Evolutionary conservation across 371 early-diverging fungal species (phyloP).

Genomic region (Basidiobolus meristosporus): DNA sequence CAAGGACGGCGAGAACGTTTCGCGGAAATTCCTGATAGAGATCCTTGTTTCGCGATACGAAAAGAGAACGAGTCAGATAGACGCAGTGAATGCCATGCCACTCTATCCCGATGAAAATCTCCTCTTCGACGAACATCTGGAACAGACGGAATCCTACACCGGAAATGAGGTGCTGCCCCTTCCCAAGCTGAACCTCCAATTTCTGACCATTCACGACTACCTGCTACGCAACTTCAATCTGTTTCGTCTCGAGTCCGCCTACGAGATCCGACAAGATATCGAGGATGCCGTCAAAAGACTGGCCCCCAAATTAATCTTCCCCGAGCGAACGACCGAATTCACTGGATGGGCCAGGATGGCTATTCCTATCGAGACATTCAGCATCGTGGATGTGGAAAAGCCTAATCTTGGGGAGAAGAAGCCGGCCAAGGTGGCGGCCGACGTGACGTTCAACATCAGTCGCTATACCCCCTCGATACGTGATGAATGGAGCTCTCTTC

Average conservation of each 20-base stretch:
- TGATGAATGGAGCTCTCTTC: conserved; percentile 75
- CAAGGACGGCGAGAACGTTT: conserved; percentile 9
- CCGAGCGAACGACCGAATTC: conserved; percentile 45
- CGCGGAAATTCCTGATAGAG: conserved; percentile 22
- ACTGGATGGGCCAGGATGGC: conserved; percentile 90
- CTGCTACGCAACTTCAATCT: conserved; percentile 69
- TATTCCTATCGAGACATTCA: conserved; percentile 32
- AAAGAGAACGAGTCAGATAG: conserved; percentile 39
- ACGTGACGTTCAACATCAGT: conserved; percentile 36
- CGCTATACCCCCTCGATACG: conserved; percentile 45
- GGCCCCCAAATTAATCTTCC: conserved; percentile 36
- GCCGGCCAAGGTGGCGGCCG: conserved; percentile 60
- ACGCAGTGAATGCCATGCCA: conserved; percentile 42
- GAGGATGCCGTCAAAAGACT: conserved; percentile 72
- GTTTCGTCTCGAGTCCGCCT: conserved; percentile 54
- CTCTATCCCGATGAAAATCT: conserved; percentile 66
- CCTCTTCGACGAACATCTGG: conserved; percentile 15
- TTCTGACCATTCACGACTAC: conserved; percentile 80
- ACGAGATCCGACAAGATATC: conserved; percentile 72
- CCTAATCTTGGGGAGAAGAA: conserved; percentile 56
- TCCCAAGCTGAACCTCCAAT: conserved; percentile 87
- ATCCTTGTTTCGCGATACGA: conserved; percentile 32
- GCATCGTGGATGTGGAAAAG: conserved; percentile 46
- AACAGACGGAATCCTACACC: conserved; percentile 34
- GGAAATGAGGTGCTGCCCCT: conserved; percentile 53